phyloP scores from a whole-genome alignment of 345 rosid species.

The Bruguiera gymnorhiza region DNA sequence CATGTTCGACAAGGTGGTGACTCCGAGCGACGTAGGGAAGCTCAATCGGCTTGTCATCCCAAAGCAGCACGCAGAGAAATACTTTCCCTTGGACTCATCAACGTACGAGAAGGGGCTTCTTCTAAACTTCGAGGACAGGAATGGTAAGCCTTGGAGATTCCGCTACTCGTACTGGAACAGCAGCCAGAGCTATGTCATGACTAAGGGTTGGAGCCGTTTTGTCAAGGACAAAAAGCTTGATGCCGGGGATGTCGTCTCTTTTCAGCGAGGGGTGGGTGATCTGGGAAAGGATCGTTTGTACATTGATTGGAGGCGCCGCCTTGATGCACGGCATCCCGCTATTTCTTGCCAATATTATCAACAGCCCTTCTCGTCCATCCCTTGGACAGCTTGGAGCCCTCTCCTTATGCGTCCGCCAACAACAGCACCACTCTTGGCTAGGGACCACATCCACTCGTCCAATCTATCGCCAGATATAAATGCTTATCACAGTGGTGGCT shows the following conservation, averaged over 20 bases:
- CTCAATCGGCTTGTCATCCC: constrained; percentile 61
- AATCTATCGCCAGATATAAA: constrained; percentile 14
- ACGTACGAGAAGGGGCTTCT: constrained; percentile 75
- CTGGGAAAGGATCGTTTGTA: constrained; percentile 51
- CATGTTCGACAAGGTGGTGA: constrained; percentile 59
- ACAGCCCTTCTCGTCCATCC: constrained; percentile 24
- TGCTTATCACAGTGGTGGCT: constrained; percentile 10
- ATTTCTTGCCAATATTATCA: constrained; percentile 4
- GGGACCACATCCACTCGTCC: constrained; percentile 27
- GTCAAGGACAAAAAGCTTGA: constrained; percentile 93
- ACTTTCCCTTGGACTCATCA: constrained; percentile 75
- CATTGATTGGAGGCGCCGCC: constrained; percentile 84
- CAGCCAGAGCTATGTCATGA: constrained; percentile 97
- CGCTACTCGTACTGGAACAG: constrained; percentile 93
- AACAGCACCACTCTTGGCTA: constrained; percentile 5
- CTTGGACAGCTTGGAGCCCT: constrained; percentile 37
- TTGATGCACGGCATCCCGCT: constrained; percentile 38
- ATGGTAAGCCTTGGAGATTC: constrained; percentile 79
- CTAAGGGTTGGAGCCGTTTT: constrained; percentile 95
- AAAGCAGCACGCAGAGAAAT: constrained; percentile 72
- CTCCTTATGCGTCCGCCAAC: constrained; percentile 37
- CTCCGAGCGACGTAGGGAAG: constrained; percentile 70
- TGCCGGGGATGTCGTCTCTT: constrained; percentile 84
- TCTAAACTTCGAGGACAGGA: constrained; percentile 76
- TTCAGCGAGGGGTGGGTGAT: constrained; percentile 69